A percentile compares a stretch with the other conserved stretches of the same genome.
These are phyloP conservation scores for Fimicolochytrium jonesii DNA, from an alignment of 192 early-diverging fungal species.

Conservation along the genomic window DNA sequence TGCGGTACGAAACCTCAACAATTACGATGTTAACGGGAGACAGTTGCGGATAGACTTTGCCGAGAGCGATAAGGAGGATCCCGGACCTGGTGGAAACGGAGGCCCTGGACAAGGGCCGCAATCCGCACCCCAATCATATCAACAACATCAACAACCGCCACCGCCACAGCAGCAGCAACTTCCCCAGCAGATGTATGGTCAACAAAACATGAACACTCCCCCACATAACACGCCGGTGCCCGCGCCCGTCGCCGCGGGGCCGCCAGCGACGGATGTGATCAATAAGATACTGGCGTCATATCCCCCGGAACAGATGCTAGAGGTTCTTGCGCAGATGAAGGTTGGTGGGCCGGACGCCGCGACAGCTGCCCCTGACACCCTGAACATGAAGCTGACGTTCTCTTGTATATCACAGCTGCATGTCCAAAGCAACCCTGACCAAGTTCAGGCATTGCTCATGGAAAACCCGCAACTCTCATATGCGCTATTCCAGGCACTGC, in stretches of 20 bases:
- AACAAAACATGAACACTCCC: too few species aligned
- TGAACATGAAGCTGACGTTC: too few species aligned
- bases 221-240: too few species aligned
- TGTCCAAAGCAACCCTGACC: constrained; percentile 57
- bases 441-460: constrained; percentile 61
- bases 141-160: neutral
- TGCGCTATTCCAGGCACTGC: constrained; percentile 77
- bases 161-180: constrained; percentile 13
- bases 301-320: constrained; percentile 56
- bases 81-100: neutral
- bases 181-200: too few species aligned
- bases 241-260: constrained; percentile 4
- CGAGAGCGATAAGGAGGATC: constrained; percentile 67
- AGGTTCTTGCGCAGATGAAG: constrained; percentile 65
- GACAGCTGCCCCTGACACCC: too few species aligned
- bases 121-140: too few species aligned
- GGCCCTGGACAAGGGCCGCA: neutral
- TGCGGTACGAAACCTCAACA: constrained; percentile 89
- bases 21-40: constrained; percentile 84
- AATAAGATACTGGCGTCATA: constrained; percentile 51
- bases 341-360: too few species aligned
- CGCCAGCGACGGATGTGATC: constrained; percentile 47
- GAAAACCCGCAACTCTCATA: constrained; percentile 80
- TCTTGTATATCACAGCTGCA: too few species aligned
- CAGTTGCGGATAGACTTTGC: constrained; percentile 91